Evolutionary conservation across 78 protist species (phyloP).

Genomic region (Cyanophora paradoxa): DNA sequence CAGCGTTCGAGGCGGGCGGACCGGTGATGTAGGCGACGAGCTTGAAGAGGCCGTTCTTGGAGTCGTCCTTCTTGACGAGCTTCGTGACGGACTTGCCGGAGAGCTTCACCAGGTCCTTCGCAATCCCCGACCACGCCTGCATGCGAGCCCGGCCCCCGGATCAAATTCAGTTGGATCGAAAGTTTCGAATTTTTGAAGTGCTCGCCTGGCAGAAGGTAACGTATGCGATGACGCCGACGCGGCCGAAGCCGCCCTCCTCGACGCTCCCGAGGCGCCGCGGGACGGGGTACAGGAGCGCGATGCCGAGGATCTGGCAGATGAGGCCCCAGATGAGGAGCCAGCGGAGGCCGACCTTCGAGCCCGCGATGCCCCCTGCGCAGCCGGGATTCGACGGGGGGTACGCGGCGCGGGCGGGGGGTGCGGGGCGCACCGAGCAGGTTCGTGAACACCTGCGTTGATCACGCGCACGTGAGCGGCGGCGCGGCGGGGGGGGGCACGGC

Average conservation of each 20-base stretch:
- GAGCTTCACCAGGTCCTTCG: constrained; percentile 44
- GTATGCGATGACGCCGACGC: too few relatives aligned
- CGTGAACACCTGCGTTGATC: too few relatives aligned
- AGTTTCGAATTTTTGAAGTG: too few relatives aligned
- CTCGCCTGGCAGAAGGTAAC: neutral
- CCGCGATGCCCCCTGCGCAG: constrained; percentile 9
- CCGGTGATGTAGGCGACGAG: constrained; percentile 35
- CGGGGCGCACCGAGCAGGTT: too few relatives aligned
- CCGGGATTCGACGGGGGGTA: too few relatives aligned
- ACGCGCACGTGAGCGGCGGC: too few relatives aligned
- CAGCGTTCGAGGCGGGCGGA: neutral
- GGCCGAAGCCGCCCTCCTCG: too few relatives aligned
- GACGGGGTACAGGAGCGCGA: too few relatives aligned
- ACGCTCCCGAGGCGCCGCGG: too few relatives aligned
- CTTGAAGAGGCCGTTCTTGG: constrained; percentile 17
- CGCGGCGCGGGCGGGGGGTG: too few relatives aligned
- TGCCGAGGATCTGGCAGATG: neutral
- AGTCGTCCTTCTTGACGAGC: constrained; percentile 33
- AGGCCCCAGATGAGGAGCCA: neutral
- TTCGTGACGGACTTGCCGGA: constrained; percentile 43
- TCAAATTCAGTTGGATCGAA: too few relatives aligned
- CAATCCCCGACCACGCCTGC: constrained; percentile 29
- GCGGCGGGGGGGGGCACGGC: too few relatives aligned
- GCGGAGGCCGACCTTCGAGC: neutral
- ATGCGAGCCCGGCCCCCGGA: neutral